Base-by-base conservation (phyloP, 371 early-diverging fungal genomes). In the Catenaria anguillulae region DNA sequence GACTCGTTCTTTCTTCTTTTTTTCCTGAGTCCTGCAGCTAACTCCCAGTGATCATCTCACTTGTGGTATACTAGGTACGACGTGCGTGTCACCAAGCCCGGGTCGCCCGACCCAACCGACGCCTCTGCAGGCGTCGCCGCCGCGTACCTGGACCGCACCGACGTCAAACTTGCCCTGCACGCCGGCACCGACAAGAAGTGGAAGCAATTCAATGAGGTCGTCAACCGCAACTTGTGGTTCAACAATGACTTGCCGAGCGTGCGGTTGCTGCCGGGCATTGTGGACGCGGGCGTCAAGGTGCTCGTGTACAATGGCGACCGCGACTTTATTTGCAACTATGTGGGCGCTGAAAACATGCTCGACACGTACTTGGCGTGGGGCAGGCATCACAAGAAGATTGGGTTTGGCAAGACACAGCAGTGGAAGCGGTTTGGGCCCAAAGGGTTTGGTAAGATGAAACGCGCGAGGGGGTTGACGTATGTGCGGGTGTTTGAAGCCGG, bases 201-300 rank as follows among this genome's bases (percentile, higher is more conserved):
- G 56, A 10, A 0, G 2, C 10, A 36, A 10, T 56, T 56, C 35
- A 56, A 56, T 6, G 19, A 21, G 19, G 13, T 5, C 37, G 17
- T 17, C 23, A 56, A 56, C 56, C 29, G 56, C 34, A 36, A 56
- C 56, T 23, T 23, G 37, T 36, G 29, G 37, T 56, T 36, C 23
- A 8, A 10, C 37, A 8, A 34, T 1, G 34, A 29, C 4, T 6
- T 56, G 2, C 56, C 56, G 19, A 8, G 6, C 33, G 65, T 45
- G 17, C 43, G 31, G 21, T n/a, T 58, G 0, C n/a, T 74, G n/a
- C 71, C 65, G 0, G 73, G 80, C 52, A 62, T 82, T 43, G 63
- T 84, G 64, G 82, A 84, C 64, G 77, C 73, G 63, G 84, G 83
- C 55, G 77, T 77, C 59, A 73, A 73, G 12, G 67, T 64, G 37